These are phyloP conservation scores for Phytophthora hibernalis DNA, from an alignment of 352 stramenopile genomes.

Conservation along the genomic window DNA sequence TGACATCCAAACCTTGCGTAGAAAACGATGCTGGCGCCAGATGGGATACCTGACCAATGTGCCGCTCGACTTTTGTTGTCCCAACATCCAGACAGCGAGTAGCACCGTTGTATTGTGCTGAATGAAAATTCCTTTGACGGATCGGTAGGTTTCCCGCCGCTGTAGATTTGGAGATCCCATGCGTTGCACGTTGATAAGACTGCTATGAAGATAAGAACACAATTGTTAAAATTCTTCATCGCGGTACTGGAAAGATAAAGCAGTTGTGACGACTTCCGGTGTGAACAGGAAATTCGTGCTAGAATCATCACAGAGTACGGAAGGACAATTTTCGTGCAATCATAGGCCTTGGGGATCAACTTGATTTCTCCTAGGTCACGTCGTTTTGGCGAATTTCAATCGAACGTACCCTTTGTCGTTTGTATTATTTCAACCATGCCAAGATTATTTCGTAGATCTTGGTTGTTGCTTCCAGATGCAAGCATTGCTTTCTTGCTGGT, in stretches of 20 bases:
- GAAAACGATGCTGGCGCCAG: constrained; percentile 18
- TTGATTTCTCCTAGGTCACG: too few species aligned
- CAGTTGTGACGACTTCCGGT: background rate
- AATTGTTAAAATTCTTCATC: background rate
- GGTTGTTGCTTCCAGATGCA: background rate
- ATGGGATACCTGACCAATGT: constrained; percentile 22
- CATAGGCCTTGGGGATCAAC: too few species aligned
- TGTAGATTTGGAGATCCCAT: constrained; percentile 20
- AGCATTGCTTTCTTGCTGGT: too few species aligned
- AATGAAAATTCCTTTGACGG: constrained; percentile 19
- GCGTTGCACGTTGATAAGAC: background rate
- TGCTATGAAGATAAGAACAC: background rate
- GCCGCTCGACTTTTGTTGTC: constrained; percentile 16
- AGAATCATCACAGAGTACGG: background rate
- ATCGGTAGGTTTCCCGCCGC: constrained; percentile 17
- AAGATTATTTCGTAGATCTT: background rate
- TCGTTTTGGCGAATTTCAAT: too few species aligned
- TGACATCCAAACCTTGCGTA: constrained; percentile 16
- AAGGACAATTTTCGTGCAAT: background rate
- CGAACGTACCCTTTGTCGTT: background rate
- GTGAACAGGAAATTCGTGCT: background rate
- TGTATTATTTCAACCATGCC: constrained; percentile 10
- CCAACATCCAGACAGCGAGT: constrained; percentile 17
- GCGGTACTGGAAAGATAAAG: background rate
- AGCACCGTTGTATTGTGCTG: constrained; percentile 17